Base-by-base conservation (phyloP, 345 rosid species). In the Populus deltoides region DNA sequence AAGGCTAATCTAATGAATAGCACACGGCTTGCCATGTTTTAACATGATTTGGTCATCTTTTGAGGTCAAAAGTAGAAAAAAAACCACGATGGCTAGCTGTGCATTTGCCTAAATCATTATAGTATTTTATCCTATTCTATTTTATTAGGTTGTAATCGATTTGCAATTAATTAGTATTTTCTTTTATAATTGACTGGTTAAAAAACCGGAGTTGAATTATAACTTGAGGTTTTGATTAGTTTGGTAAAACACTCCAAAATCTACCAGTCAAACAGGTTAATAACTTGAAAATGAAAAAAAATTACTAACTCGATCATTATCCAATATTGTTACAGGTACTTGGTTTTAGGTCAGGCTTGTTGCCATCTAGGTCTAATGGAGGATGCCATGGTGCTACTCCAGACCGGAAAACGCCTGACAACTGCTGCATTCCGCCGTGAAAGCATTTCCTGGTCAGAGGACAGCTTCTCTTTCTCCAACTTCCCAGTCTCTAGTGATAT, bases 321-420 rank as follows among this genome's bases (percentile, higher is more conserved):
- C 65, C 5, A 16, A 6, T 47, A 49, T 33, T 69, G 5, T 25
- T 10, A 5, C 86, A 96, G 99, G 88, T 96, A 91, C 80, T 75
- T 84, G 81, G 90, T 93, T 45, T 75, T 93, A 59, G 99, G 99
- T 25, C 94, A 93, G 86, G 99, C 98, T 7, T 96, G 99, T 74
- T 88, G 92, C 83, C 93, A 93, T 74, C 84, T 96, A 1, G 99
- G 99, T 51, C 85, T 96, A 7, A 91, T 96, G 98, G 99, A 96
- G 86, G 99, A 96, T 81, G 98, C 99, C 4, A 88, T 96, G 97
- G 97, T 85, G 62, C 90, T 96, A 0, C 94, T 96, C 65, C 99
- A 93, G 78, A 92, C 94, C 68, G 98, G 97, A 0, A 96, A 92
- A 83, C 97, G 99, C 78, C 89, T 96, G 29, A 92, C 98, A 69